These are phyloP conservation scores for Russula brevipes DNA, from an alignment of 768 basidiomycete genomes.

Conservation along the genomic window DNA sequence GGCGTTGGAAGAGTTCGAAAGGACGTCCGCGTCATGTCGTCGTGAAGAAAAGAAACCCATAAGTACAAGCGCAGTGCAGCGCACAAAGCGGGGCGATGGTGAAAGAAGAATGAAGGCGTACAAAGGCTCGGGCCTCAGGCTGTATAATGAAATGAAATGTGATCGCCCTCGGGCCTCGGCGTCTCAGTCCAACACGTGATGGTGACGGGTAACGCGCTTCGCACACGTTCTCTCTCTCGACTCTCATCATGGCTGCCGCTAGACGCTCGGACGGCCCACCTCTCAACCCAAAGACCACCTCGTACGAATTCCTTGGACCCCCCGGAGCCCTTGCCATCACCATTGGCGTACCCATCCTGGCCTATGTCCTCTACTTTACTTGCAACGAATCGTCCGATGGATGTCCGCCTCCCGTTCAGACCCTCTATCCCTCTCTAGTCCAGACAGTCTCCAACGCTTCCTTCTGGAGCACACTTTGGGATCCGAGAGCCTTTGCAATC, in stretches of 20 bases:
- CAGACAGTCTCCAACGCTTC: conserved; percentile 42
- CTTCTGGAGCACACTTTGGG: conserved; percentile 81
- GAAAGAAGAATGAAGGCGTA: not conserved
- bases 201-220: conserved; percentile 2
- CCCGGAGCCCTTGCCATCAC: conserved; percentile 69
- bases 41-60: conserved; percentile 43
- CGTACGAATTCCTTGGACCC: conserved; percentile 82
- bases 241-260: conserved; percentile 6
- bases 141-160: not conserved
- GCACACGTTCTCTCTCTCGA: not conserved
- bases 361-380: conserved; percentile 72
- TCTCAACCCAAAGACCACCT: conserved; percentile 63
- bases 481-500: conserved; percentile 64
- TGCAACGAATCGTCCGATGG: conserved; percentile 69
- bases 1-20: conserved; percentile 18
- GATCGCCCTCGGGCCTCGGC: conserved; percentile 5
- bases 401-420: conserved; percentile 52
- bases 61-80: conserved; percentile 9
- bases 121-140: not conserved
- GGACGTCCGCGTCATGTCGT: conserved; percentile 29
- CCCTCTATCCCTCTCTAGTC: conserved; percentile 41
- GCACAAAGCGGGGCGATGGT: conserved; percentile 44
- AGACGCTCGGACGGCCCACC: not conserved
- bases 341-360: conserved; percentile 60
- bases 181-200: conserved; percentile 4